Percentiles rank a stretch among this genome's conserved stretches.
These are phyloP conservation scores for Spathaspora arborariae DNA, from an alignment of 805 yeast species.

Conservation along the genomic window DNA sequence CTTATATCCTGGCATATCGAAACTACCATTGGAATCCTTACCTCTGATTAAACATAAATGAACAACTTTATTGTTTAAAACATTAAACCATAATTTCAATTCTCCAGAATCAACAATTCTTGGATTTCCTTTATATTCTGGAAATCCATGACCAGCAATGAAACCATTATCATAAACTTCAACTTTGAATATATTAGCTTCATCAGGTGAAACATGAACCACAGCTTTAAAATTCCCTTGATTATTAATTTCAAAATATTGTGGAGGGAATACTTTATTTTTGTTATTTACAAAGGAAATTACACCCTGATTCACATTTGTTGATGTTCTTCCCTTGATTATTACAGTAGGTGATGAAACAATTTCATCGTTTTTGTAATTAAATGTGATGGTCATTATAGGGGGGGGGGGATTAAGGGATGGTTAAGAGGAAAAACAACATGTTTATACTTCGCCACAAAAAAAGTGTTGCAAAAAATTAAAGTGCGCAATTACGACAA, in stretches of 20 bases:
- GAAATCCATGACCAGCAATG: conserved; percentile 25
- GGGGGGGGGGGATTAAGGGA: no score
- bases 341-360: conserved; percentile 39
- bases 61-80: conserved; percentile 67
- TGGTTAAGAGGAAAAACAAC: no score
- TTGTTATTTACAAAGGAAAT: conserved; percentile 31
- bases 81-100: conserved; percentile 32
- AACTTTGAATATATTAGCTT: conserved; percentile 49
- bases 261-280: conserved; percentile 57
- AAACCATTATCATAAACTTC: conserved; percentile 42
- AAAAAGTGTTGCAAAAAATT: no score
- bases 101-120: conserved; percentile 19
- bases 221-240: conserved; percentile 71
- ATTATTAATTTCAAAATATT: conserved; percentile 59
- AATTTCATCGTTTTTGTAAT: conserved; percentile 32
- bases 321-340: conserved; percentile 26
- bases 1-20: conserved; percentile 63
- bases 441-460: no score
- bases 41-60: conserved; percentile 78
- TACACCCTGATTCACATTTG: conserved; percentile 18
- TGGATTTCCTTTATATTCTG: conserved; percentile 15
- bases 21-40: conserved; percentile 64
- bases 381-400: conserved; percentile 26
- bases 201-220: conserved; percentile 67
- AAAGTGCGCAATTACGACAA: no score